A percentile compares a stretch with the other conserved stretches of the same genome.
Conservation (phyloP, 192 early-diverging fungal species). For the Obelidium mucronatum region DNA sequence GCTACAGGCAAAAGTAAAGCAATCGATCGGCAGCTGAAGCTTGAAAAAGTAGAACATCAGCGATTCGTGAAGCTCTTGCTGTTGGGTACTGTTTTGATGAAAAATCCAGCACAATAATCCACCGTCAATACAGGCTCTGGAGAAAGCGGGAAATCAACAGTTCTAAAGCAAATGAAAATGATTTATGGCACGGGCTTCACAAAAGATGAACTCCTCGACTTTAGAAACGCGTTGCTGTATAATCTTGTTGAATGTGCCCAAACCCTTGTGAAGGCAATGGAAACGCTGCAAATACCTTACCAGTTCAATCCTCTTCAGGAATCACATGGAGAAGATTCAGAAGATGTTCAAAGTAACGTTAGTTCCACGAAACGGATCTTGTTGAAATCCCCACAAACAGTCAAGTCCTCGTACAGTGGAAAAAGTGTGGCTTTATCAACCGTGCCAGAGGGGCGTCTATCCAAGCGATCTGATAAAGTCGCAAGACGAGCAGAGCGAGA, state of each 20-base stretch:
- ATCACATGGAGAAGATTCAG: neutral
- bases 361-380: too few species aligned
- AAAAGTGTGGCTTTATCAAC: neutral
- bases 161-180: conserved; percentile 54
- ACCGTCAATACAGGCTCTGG: conserved; percentile 38
- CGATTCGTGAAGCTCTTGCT: neutral
- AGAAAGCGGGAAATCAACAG: conserved; percentile 56
- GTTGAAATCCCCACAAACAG: neutral
- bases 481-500: neutral
- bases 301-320: conserved; percentile 50
- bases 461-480: neutral
- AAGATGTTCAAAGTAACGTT: too few species aligned
- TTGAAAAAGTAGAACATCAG: neutral
- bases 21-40: neutral
- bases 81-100: neutral
- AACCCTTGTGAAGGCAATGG: conserved; percentile 47
- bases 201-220: conserved; percentile 36
- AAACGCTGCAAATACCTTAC: conserved; percentile 40
- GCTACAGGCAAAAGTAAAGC: neutral
- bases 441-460: neutral
- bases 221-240: conserved; percentile 36
- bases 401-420: neutral
- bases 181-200: conserved; percentile 46
- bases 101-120: neutral
- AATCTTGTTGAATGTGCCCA: conserved; percentile 44